Evolutionary conservation across 345 rosid genomes (phyloP), one percentile per base, ranked within the genome.

Genomic region (Pistacia integerrima): DNA sequence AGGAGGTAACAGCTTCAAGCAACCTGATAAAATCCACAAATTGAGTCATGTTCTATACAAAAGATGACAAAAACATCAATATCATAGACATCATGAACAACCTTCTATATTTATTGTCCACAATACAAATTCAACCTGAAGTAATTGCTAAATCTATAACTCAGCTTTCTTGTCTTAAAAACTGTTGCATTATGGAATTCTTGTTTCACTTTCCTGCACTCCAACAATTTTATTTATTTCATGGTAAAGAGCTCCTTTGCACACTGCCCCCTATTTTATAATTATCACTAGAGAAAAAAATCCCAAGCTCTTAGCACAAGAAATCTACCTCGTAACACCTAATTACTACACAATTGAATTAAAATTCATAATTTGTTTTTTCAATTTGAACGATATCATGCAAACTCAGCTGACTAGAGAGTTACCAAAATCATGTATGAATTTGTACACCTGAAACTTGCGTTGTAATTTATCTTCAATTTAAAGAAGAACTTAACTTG

Each of bases 1-100:
- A 41, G 82, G 85, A 20, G 93, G 90, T 17, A 87, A 82, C 16
- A 95, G 88, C 87, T 95, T 88, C 87, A 95, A 90, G 82, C 99
- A 93, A 84, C 88, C 99, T 95, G 81, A 64, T 62, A 85, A 4
- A 44, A 78, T 49, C 78, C 74, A 77, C 78, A 83, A 67, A 72
- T 38, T 17, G 28, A 28, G 74, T 63, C 25, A 70, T 38, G 52
- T 57, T 16, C 30, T 64, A 61, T 10, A 54, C 20, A 44, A 14
- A 20, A 35, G 63, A 44, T 36, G 36, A 61, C 38, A 62, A 38
- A 8, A 8, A n/a, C 3, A 16, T 8, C 8, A 33, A 18, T 48
- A 58, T 36, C 18, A 76, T 28, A 63, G 61, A 30, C 22, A 48
- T 4, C 68, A 51, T 17, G 20, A 49, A 54, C 61, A 65, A 38